Evolutionary conservation across 2,329 filamentous ascomycete species (phyloP).

Genomic region (Fusarium nygamai): DNA sequence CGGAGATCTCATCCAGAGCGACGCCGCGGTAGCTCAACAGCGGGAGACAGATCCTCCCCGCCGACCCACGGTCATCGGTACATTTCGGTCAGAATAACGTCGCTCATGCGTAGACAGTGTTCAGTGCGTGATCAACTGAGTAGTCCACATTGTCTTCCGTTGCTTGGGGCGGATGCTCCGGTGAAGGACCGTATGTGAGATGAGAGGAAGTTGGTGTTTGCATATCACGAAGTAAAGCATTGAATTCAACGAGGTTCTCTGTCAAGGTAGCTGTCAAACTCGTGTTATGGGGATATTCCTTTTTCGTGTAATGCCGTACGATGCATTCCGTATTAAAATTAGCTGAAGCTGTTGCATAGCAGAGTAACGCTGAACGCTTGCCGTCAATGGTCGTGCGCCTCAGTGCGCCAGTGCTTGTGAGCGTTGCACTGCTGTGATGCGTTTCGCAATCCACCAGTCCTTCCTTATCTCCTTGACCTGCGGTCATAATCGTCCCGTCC

Average conservation of each 20-base stretch:
- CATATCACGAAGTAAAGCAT: constrained; percentile 14
- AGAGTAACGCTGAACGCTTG: constrained; percentile 21
- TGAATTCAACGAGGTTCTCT: not conserved
- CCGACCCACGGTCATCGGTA: constrained; percentile 20
- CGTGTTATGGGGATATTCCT: constrained; percentile 28
- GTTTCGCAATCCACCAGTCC: constrained; percentile 18
- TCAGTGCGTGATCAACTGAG: not conserved
- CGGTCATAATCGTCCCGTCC: constrained; percentile 36
- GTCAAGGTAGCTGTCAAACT: constrained; percentile 26
- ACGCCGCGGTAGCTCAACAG: constrained; percentile 34
- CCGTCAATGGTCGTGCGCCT: constrained; percentile 18
- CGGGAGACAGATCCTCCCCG: constrained; percentile 35
- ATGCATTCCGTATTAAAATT: constrained; percentile 28
- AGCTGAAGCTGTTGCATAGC: constrained; percentile 21
- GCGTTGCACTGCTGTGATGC: constrained; percentile 25
- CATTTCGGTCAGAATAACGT: constrained; percentile 24
- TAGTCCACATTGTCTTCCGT: constrained; percentile 13
- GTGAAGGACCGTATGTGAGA: constrained; percentile 26
- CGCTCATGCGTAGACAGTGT: constrained; percentile 16
- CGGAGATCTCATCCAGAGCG: constrained; percentile 37
- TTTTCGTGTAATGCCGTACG: constrained; percentile 30
- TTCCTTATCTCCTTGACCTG: constrained; percentile 36
- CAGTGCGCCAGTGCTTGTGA: constrained; percentile 12
- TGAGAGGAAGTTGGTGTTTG: constrained; percentile 10
- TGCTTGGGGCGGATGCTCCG: constrained; percentile 16